Conservation (phyloP, 441 rosid genomes). For the Gossypium laxum region DNA sequence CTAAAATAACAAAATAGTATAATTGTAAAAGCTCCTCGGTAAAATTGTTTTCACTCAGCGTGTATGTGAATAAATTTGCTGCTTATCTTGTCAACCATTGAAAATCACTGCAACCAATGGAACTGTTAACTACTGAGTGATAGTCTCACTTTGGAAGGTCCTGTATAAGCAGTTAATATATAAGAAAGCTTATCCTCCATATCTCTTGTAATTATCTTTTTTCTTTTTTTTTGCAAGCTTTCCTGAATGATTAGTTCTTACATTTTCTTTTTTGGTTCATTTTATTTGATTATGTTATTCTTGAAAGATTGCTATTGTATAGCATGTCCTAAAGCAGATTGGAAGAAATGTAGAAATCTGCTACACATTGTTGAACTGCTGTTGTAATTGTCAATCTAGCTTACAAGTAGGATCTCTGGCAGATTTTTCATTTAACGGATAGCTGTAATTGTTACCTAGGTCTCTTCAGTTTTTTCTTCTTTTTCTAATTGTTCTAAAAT, state of each 20-base stretch:
- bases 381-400: background rate
- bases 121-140: background rate
- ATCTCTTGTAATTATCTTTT: background rate
- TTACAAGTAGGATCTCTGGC: background rate
- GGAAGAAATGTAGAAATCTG: background rate
- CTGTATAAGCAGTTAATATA: background rate
- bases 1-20: background rate
- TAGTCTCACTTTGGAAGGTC: background rate
- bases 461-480: background rate
- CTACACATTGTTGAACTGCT: background rate
- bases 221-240: background rate
- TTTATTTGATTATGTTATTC: no score
- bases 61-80: background rate
- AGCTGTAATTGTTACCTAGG: background rate
- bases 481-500: background rate
- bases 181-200: background rate
- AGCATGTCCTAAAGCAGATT: background rate
- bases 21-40: background rate
- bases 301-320: background rate
- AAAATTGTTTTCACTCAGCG: background rate
- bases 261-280: no score
- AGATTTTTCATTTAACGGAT: background rate
- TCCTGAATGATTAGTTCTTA: background rate
- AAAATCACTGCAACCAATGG: background rate
- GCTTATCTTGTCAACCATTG: background rate